Evolutionary conservation across 1,284 basidiomycete genomes (phyloP).

Genomic region (Pascua guehoae): DNA sequence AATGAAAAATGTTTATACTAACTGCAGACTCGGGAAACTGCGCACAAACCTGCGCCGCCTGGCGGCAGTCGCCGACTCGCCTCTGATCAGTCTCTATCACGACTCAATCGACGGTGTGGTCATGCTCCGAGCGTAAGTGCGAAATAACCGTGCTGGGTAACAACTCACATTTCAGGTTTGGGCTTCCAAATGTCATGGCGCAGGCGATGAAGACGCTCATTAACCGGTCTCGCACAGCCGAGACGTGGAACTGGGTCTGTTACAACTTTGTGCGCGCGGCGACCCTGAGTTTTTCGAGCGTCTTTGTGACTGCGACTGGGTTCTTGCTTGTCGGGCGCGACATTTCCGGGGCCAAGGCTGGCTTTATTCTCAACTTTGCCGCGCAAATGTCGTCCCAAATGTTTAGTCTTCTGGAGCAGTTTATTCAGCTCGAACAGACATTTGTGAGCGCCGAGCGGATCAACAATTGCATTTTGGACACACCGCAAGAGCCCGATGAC

Average conservation of each 20-base stretch:
- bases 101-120: slow-evolving; percentile 51
- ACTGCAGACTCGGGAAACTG: slow-evolving; percentile 29
- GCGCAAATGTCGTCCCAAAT: slow-evolving; percentile 39
- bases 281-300: slow-evolving; percentile 30
- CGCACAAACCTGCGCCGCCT: slow-evolving; percentile 43
- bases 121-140: slow-evolving; percentile 44
- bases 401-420: slow-evolving; percentile 33
- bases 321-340: slow-evolving; percentile 49
- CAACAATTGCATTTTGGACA: slow-evolving; percentile 45
- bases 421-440: slow-evolving; percentile 33
- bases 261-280: slow-evolving; percentile 38
- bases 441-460: slow-evolving; percentile 50
- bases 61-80: slow-evolving; percentile 44
- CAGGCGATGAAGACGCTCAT: slow-evolving; percentile 35
- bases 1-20: neutral
- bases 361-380: slow-evolving; percentile 51
- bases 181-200: slow-evolving; percentile 39
- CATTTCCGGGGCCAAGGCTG: slow-evolving; percentile 48
- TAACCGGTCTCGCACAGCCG: slow-evolving; percentile 37
- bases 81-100: slow-evolving; percentile 50
- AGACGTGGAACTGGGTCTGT: slow-evolving; percentile 32
- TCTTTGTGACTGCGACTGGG: slow-evolving; percentile 42
- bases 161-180: slow-evolving; percentile 19
- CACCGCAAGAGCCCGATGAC: slow-evolving; percentile 24
- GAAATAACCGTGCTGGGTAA: slow-evolving; percentile 16